Conservation (phyloP, 2,329 filamentous ascomycete genomes). For the Neonectria neomacrospora region DNA sequence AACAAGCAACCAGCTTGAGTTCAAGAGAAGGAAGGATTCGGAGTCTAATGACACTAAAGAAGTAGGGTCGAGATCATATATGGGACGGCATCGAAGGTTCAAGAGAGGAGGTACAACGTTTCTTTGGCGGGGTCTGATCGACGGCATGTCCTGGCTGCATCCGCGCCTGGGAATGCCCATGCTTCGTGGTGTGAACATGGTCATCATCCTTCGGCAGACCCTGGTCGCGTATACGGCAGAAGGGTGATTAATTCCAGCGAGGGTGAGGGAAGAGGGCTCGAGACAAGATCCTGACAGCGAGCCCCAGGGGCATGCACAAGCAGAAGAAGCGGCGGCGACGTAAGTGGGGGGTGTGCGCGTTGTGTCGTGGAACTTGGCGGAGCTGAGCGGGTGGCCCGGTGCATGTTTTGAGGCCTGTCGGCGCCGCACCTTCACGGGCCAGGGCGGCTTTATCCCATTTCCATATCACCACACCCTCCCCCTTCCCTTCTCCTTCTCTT, state of each 20-base stretch:
- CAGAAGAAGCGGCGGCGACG: constrained; percentile 37
- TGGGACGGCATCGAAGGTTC: constrained; percentile 38
- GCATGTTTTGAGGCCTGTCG: constrained; percentile 41
- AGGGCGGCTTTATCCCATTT: constrained; percentile 27
- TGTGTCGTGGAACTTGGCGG: constrained; percentile 29
- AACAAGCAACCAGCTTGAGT: constrained; percentile 27
- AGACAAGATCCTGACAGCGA: constrained; percentile 41
- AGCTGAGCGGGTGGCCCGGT: constrained; percentile 40
- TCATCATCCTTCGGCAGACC: constrained; percentile 33
- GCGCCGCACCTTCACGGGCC: constrained; percentile 38
- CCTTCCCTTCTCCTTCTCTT: constrained; percentile 12
- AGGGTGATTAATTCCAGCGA: constrained; percentile 59
- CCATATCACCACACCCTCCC: constrained; percentile 30
- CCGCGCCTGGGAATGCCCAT: constrained; percentile 39
- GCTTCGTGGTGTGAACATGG: constrained; percentile 39
- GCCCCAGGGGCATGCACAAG: constrained; percentile 37
- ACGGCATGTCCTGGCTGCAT: constrained; percentile 26
- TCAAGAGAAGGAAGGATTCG: constrained; percentile 19
- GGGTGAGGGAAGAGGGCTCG: constrained; percentile 59
- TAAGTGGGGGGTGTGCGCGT: constrained; percentile 30
- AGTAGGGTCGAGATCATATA: constrained; percentile 42
- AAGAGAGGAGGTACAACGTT: constrained; percentile 31
- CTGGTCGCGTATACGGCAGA: constrained; percentile 50
- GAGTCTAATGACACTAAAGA: constrained; percentile 21
- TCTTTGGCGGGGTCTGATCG: constrained; percentile 35